These are phyloP conservation scores for Ephemerocybe angulata DNA, from an alignment of 768 basidiomycete species.

Conservation along the genomic window DNA sequence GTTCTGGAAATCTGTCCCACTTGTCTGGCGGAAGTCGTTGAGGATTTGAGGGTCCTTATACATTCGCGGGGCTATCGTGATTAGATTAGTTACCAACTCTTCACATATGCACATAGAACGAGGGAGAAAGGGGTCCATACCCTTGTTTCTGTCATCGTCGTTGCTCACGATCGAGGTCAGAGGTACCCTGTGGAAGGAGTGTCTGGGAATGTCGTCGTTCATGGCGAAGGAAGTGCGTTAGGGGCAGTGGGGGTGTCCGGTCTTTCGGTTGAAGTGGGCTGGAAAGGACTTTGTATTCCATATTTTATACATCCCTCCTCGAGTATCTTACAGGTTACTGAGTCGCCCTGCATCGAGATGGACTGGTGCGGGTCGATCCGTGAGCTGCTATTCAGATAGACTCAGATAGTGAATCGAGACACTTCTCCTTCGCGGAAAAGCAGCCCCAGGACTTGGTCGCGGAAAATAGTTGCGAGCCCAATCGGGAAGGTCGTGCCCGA, in stretches of 20 bases:
- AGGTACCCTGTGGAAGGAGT: slow-evolving; percentile 6
- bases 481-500: slow-evolving; percentile 8
- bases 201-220: slow-evolving; percentile 9
- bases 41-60: slow-evolving; percentile 10
- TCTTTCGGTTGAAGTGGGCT: slow-evolving; percentile 9
- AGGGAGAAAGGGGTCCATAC: slow-evolving; percentile 44
- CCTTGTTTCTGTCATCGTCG: slow-evolving; percentile 17
- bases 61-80: slow-evolving; percentile 10
- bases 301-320: slow-evolving; percentile 12
- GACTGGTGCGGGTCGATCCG: slow-evolving; percentile 27
- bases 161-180: slow-evolving; percentile 7
- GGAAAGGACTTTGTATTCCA: slow-evolving; percentile 4
- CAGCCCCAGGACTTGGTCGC: slow-evolving; percentile 15
- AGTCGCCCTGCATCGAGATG: slow-evolving; percentile 8
- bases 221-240: background rate
- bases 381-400: slow-evolving; percentile 22
- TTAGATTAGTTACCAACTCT: slow-evolving; percentile 4
- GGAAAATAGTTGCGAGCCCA: slow-evolving; percentile 9
- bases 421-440: slow-evolving; percentile 25
- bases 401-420: slow-evolving; percentile 21
- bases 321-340: slow-evolving; percentile 4
- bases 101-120: slow-evolving; percentile 23
- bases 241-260: background rate
- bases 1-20: slow-evolving; percentile 7
- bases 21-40: slow-evolving; percentile 11